A percentile compares a stretch with the other conserved stretches of the same genome.
These are phyloP conservation scores for Rhodotorula diobovata DNA, from an alignment of 768 basidiomycete species.

Conservation along the genomic window DNA sequence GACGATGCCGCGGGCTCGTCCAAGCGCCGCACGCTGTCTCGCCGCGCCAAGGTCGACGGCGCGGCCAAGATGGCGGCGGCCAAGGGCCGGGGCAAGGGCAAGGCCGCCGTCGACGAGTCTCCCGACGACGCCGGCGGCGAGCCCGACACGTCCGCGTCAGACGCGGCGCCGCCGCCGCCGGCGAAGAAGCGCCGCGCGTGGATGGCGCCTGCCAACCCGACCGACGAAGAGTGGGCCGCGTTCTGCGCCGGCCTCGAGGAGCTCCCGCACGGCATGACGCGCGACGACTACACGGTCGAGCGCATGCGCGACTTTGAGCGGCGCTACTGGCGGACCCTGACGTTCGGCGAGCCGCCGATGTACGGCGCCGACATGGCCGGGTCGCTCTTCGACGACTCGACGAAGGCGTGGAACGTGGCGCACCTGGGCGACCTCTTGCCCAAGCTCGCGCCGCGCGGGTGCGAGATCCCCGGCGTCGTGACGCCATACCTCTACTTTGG, in stretches of 20 bases:
- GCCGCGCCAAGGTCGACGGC: constrained; percentile 3
- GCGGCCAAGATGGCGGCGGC: constrained; percentile 1
- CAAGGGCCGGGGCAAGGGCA: too few relatives aligned
- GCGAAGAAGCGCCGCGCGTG: constrained; percentile 23
- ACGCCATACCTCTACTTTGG: constrained; percentile 97
- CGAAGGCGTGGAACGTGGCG: constrained; percentile 89
- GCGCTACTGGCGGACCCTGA: constrained; percentile 85
- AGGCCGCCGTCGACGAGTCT: neutral
- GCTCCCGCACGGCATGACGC: constrained; percentile 45
- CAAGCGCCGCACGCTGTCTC: constrained; percentile 15
- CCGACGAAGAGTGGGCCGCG: constrained; percentile 39
- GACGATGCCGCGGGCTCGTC: neutral
- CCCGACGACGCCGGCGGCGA: neutral
- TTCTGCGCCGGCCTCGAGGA: constrained; percentile 36
- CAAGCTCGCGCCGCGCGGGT: constrained; percentile 65
- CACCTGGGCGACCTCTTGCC: constrained; percentile 79
- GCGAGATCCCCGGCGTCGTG: constrained; percentile 87
- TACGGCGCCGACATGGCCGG: constrained; percentile 94
- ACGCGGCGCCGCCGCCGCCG: neutral
- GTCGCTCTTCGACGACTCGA: constrained; percentile 62
- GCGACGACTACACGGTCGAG: constrained; percentile 77
- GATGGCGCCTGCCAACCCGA: constrained; percentile 28
- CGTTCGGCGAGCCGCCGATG: constrained; percentile 85
- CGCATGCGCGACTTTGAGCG: constrained; percentile 83
- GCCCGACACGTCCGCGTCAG: neutral